These are phyloP conservation scores for Penstemon davidsonii DNA, from an alignment of 257 asterid genomes.

Conservation along the genomic window DNA sequence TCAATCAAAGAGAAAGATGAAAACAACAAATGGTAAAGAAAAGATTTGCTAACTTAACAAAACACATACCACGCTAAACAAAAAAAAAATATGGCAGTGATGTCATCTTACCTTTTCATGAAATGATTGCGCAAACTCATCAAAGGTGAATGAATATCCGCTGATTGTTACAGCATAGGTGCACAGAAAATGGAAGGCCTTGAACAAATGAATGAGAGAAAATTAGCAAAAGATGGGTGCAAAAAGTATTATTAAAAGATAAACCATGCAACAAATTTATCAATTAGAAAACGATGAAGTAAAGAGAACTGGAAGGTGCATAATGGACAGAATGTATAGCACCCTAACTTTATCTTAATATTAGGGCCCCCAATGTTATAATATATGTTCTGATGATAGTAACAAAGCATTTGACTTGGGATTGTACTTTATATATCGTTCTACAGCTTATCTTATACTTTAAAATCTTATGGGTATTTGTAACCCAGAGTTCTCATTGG, in stretches of 20 bases:
- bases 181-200: conserved; percentile 84
- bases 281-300: conserved; percentile 1
- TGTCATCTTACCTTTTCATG: conserved; percentile 69
- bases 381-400: neutral
- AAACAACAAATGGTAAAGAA: conserved; percentile 24
- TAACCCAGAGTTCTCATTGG: conserved; percentile 2
- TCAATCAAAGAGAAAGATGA: conserved; percentile 30
- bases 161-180: conserved; percentile 67
- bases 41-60: conserved; percentile 14
- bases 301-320: conserved; percentile 10
- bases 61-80: conserved; percentile 11
- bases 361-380: conserved; percentile 5
- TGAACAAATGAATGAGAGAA: conserved; percentile 32
- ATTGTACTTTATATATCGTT: neutral
- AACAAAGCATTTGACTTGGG: conserved; percentile 1
- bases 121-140: conserved; percentile 80
- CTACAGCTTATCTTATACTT: conserved; percentile 18
- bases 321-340: conserved; percentile 2
- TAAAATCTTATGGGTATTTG: neutral
- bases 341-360: neutral
- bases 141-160: conserved; percentile 67
- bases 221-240: conserved; percentile 22
- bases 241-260: neutral
- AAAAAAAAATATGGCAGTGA: conserved; percentile 21
- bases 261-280: neutral